Evolutionary conservation across 2,329 filamentous ascomycete genomes (phyloP), one percentile per base, ranked within the genome.

Genomic region (Microdochium bolleyi): DNA sequence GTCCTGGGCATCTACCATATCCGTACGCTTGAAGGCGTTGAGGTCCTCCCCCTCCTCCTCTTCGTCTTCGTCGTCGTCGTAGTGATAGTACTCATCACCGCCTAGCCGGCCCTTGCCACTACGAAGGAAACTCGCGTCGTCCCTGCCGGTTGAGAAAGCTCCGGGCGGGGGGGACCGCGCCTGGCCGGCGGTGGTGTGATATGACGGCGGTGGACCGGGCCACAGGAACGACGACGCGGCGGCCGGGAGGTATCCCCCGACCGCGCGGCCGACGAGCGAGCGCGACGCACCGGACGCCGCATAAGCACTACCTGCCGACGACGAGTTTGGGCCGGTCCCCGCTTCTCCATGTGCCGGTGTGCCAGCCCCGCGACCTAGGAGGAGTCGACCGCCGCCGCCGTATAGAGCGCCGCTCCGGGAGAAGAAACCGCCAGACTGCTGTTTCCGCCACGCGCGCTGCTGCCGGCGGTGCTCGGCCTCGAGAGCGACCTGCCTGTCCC

Each of bases 401-500:
- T 24, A 24, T 24, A 19, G 24, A 49, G 14, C n/a, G 24, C 24
- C 24, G 14, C 21, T 22, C 14, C n/a, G 24, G n/a, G 5, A 9
- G 48, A n/a, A 30, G 14, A 49, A 11, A 24, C 48, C 19, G 48
- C 24, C 24, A 9, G 24, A 24, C 13, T 27, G 48, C 13, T 25
- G 22, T 8, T 27, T 25, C 13, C n/a, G 48, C 24, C n/a, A 27
- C 19, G 14, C n/a, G 48, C 25, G 24, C 22, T 49, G 24, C 24
- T 30, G 48, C 19, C 25, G 25, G 24, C 24, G 24, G 13, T 14
- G 48, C 48, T 49, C 48, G 24, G 48, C 48, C 24, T 25, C 24
- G 3, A 49, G 24, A 24, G 48, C 48, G 22, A 11, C 24, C 19
- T 49, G 55, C 22, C 52, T 57, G 46, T 58, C 54, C 14, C 59